Evolutionary conservation across 139 green algal genomes (phyloP).

Genomic region (Dunaliella sp.): DNA sequence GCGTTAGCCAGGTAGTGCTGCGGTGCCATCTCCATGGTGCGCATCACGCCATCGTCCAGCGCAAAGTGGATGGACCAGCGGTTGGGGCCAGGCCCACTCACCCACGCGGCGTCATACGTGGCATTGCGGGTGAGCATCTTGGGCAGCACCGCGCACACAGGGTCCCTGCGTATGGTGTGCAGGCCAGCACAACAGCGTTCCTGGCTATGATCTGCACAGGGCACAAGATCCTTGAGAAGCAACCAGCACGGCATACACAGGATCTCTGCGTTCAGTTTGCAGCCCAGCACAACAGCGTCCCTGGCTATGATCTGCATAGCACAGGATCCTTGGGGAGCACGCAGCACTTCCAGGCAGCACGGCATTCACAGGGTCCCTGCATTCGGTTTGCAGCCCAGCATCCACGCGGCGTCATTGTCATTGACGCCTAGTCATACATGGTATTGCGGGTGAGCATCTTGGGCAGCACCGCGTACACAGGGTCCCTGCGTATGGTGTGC

Average conservation of each 20-base stretch:
- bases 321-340: too few relatives aligned
- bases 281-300: too few relatives aligned
- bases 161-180: not conserved
- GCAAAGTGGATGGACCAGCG: not conserved
- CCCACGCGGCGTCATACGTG: conserved; percentile 1
- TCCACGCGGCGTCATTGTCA: too few relatives aligned
- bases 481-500: not conserved
- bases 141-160: not conserved
- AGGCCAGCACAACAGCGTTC: too few relatives aligned
- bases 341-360: too few relatives aligned
- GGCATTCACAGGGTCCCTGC: not conserved
- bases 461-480: not conserved
- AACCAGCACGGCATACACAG: too few relatives aligned
- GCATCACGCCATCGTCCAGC: conserved; percentile 1
- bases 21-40: not conserved
- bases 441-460: not conserved
- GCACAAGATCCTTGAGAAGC: too few relatives aligned
- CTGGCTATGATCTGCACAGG: too few relatives aligned
- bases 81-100: not conserved
- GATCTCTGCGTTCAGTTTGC: too few relatives aligned
- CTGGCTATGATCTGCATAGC: too few relatives aligned
- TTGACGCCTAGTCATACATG: too few relatives aligned
- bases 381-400: not conserved
- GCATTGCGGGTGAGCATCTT: not conserved
- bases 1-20: not conserved